These are phyloP conservation scores for Salix arbutifolia DNA, from an alignment of 345 rosid species.

Conservation along the genomic window DNA sequence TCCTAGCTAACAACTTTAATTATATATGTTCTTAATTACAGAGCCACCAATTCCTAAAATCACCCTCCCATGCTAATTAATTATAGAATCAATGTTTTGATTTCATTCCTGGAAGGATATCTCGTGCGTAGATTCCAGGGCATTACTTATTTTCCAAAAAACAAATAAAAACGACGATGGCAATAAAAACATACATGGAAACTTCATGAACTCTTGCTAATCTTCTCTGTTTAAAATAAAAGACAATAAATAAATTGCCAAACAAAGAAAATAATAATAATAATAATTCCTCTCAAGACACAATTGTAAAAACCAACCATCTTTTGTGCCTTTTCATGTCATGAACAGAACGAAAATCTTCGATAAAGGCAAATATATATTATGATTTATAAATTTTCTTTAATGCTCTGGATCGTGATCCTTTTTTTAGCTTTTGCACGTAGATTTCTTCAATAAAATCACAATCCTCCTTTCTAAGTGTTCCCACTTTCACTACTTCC, in stretches of 20 bases:
- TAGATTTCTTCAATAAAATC: constrained; percentile 10
- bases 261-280: neutral
- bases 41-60: neutral
- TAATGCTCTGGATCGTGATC: constrained; percentile 1
- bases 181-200: neutral
- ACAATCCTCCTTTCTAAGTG: neutral
- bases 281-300: neutral
- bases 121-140: neutral
- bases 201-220: neutral
- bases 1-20: neutral
- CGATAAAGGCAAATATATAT: neutral
- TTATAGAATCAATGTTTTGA: neutral
- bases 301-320: neutral
- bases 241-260: neutral
- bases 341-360: neutral
- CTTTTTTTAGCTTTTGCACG: neutral
- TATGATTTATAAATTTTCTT: neutral
- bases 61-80: neutral
- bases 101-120: constrained; percentile 7
- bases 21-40: too few species aligned
- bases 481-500: constrained; percentile 1
- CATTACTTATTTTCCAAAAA: neutral
- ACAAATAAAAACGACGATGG: neutral
- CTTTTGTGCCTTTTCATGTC: neutral
- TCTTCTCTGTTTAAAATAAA: neutral